Evolutionary conservation across 2,329 filamentous ascomycete genomes (phyloP).

Genomic region (Pezicula rhizophila): DNA sequence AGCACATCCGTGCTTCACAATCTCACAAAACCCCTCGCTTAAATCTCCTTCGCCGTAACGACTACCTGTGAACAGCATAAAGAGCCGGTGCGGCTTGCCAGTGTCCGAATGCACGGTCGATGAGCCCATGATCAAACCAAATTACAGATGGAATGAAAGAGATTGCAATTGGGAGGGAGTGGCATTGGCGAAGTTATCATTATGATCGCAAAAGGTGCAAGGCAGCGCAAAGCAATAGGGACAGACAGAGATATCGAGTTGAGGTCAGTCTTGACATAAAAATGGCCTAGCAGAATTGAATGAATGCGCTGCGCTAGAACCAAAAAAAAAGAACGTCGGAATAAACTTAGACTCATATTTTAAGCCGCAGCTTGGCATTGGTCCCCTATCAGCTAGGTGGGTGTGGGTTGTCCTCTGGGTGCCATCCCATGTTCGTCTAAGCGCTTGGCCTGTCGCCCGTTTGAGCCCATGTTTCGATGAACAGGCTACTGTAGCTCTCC

Average conservation of each 20-base stretch:
- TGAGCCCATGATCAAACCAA: background rate
- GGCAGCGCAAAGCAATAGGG: no score
- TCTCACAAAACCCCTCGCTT: conserved; percentile 13
- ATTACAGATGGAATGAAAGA: background rate
- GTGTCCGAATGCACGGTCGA: conserved; percentile 7
- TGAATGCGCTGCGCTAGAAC: no score
- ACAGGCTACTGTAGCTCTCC: conserved; percentile 6
- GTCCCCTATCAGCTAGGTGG: background rate
- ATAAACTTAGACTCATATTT: background rate
- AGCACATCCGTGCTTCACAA: conserved; percentile 19
- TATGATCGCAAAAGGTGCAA: no score
- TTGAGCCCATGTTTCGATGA: conserved; percentile 15
- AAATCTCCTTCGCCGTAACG: conserved; percentile 4
- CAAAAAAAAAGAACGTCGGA: background rate
- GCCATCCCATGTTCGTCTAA: conserved; percentile 12
- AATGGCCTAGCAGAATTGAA: no score
- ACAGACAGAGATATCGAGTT: no score
- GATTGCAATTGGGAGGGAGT: background rate
- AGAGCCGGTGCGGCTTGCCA: background rate
- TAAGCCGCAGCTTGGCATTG: background rate
- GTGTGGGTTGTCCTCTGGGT: no score
- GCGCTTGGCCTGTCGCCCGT: conserved; percentile 6
- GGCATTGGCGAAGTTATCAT: conserved; percentile 1
- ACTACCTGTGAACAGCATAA: no score
- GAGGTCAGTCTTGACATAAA: no score